A percentile compares a stretch with the other conserved stretches of the same genome.
phyloP scores from a whole-genome alignment of 768 basidiomycete species.

The Suillus plorans region DNA sequence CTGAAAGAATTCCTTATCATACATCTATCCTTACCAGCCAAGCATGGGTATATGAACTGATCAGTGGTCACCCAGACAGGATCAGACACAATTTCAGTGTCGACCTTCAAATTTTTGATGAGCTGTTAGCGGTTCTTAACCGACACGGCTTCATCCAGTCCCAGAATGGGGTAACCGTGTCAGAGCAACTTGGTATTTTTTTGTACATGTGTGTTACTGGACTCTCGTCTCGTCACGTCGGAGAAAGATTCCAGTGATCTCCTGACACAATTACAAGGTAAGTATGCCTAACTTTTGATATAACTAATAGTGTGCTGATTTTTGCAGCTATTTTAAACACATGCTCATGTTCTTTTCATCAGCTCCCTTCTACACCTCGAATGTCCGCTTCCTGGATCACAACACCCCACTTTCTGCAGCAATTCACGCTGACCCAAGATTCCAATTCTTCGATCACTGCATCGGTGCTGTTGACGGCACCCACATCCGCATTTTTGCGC shows the following conservation, averaged over 20 bases:
- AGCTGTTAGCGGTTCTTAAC: constrained; percentile 11
- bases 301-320: background rate
- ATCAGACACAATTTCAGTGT: too few relatives aligned
- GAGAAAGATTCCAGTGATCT: too few relatives aligned
- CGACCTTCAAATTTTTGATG: constrained; percentile 20
- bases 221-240: too few relatives aligned
- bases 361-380: background rate
- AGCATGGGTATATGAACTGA: constrained; percentile 23
- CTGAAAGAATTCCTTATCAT: constrained; percentile 17
- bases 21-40: constrained; percentile 24
- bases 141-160: constrained; percentile 4
- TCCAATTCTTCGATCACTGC: constrained; percentile 1
- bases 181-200: constrained; percentile 16
- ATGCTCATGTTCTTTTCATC: background rate
- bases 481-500: background rate
- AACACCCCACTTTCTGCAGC: background rate
- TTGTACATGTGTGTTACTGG: constrained; percentile 15
- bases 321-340: background rate
- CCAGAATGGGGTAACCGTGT: constrained; percentile 6
- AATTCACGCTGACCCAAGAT: background rate
- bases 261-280: constrained; percentile 40
- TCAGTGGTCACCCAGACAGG: constrained; percentile 23
- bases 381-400: background rate
- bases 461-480: constrained; percentile 7
- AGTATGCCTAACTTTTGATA: too few relatives aligned